phyloP scores from a whole-genome alignment of 169 alveolate genomes.

The Perkinsus olseni region DNA sequence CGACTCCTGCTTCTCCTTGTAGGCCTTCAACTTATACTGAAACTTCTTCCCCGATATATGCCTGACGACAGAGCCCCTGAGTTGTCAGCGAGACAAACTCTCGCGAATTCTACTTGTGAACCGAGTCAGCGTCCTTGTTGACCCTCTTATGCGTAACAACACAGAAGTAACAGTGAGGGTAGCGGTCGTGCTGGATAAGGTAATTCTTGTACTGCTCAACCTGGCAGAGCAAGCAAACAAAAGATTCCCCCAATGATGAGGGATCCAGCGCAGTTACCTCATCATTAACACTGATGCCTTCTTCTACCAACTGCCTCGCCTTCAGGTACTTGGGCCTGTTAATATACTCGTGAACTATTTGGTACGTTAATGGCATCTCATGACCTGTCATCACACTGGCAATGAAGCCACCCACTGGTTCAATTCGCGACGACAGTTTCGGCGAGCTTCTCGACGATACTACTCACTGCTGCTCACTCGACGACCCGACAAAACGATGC shows the following conservation, averaged over 20 bases:
- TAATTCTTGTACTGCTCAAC: background rate
- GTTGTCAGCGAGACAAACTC: background rate
- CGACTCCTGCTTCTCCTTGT: background rate
- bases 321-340: background rate
- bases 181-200: background rate
- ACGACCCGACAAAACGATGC: too few relatives aligned
- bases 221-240: background rate
- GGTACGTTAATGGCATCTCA: background rate
- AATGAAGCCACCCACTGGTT: background rate
- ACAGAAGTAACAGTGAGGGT: background rate
- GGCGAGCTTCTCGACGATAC: too few relatives aligned
- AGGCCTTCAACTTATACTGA: background rate
- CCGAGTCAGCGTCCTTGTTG: background rate
- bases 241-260: too few relatives aligned
- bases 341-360: background rate
- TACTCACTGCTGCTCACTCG: too few relatives aligned
- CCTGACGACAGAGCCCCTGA: background rate
- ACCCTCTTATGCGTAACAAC: background rate
- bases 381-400: background rate
- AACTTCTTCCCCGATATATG: background rate
- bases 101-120: background rate
- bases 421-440: too few relatives aligned
- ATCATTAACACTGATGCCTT: background rate
- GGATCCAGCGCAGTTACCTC: background rate
- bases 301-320: background rate